Percentiles rank a stretch among this genome's conserved stretches.
Evolutionary conservation across 176 grass and related monocot genomes (phyloP).

Genomic region (Oryza glumipatula): DNA sequence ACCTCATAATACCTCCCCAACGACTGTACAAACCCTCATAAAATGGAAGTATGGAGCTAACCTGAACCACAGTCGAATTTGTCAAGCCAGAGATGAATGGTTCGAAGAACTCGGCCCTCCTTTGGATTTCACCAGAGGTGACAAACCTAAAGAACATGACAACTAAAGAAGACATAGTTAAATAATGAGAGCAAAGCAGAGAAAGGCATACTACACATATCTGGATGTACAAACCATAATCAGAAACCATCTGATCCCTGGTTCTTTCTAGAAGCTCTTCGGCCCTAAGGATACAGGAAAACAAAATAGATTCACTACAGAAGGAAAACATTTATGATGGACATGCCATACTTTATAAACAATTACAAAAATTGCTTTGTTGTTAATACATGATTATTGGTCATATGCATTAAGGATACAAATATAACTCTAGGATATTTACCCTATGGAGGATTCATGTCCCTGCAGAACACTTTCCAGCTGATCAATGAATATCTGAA

Average conservation of each 20-base stretch:
- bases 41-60: slow-evolving; percentile 30
- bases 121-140: slow-evolving; percentile 88
- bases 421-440: slow-evolving; percentile 32
- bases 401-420: slow-evolving; percentile 18
- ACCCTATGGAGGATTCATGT: slow-evolving; percentile 76
- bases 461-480: slow-evolving; percentile 85
- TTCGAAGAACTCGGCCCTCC: slow-evolving; percentile 84
- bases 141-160: slow-evolving; percentile 99
- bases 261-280: slow-evolving; percentile 84
- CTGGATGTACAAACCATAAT: slow-evolving; percentile 80
- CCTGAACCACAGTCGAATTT: slow-evolving; percentile 71
- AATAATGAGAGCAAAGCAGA: slow-evolving; percentile 3
- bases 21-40: neutral
- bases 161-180: slow-evolving; percentile 55
- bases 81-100: slow-evolving; percentile 86
- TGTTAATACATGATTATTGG: slow-evolving; percentile 9
- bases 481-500: slow-evolving; percentile 83
- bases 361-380: neutral
- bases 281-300: slow-evolving; percentile 58
- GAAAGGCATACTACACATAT: slow-evolving; percentile 19
- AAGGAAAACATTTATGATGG: slow-evolving; percentile 18
- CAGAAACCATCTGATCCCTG: slow-evolving; percentile 68
- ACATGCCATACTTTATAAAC: slow-evolving; percentile 10
- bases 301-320: slow-evolving; percentile 53
- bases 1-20: neutral